Conservation (phyloP, 2,329 filamentous ascomycete genomes). For the Exophiala aquamarina region DNA sequence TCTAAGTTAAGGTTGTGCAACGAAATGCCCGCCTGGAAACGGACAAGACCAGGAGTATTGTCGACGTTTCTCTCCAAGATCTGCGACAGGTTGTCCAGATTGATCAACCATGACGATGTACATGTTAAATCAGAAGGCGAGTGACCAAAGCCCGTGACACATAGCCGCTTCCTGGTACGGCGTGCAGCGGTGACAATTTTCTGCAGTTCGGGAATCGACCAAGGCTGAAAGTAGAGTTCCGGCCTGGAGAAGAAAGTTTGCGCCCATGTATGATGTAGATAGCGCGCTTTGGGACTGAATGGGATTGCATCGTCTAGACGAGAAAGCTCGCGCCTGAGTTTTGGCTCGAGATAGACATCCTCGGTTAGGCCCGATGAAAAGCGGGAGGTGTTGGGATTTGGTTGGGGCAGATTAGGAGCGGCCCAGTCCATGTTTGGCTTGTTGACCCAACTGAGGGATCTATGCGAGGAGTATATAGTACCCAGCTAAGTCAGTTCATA, state of each 20-base stretch:
- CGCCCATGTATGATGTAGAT: conserved; percentile 91
- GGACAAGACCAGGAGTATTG: conserved; percentile 62
- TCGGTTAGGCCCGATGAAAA: conserved; percentile 14
- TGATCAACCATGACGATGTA: conserved; percentile 91
- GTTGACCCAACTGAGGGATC: not conserved
- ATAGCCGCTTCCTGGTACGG: conserved; percentile 75
- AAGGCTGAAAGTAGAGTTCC: conserved; percentile 86
- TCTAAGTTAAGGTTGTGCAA: conserved; percentile 71
- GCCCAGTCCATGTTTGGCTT: conserved; percentile 23
- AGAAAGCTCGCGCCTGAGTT: conserved; percentile 55
- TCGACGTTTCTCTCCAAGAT: conserved; percentile 66
- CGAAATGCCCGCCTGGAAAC: conserved; percentile 85
- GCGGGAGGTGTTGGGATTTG: conserved; percentile 19
- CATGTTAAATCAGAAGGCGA: conserved; percentile 90
- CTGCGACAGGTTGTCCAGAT: conserved; percentile 78
- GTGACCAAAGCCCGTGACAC: conserved; percentile 86
- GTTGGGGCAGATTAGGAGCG: conserved; percentile 21
- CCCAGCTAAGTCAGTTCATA: conserved; percentile 12
- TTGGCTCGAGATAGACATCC: conserved; percentile 40
- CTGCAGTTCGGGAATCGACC: conserved; percentile 76
- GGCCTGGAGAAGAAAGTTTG: conserved; percentile 86
- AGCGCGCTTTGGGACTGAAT: conserved; percentile 71
- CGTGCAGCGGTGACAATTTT: conserved; percentile 80
- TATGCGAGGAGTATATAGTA: too few species aligned
- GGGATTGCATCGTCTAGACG: conserved; percentile 63